These are phyloP conservation scores for Linanthus parryae DNA, from an alignment of 148 eudicot genomes.

Conservation along the genomic window DNA sequence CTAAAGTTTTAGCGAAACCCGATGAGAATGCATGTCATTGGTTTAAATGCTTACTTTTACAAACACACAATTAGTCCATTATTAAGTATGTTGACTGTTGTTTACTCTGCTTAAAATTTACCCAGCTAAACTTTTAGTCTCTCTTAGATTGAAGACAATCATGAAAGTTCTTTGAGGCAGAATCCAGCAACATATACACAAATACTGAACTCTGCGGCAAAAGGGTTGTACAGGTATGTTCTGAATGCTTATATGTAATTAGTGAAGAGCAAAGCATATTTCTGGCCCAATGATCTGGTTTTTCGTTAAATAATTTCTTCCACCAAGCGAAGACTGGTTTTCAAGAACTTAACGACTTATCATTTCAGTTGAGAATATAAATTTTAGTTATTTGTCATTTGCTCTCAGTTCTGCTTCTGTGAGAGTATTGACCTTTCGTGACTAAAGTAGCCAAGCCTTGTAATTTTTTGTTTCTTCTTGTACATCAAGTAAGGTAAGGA, in stretches of 20 bases:
- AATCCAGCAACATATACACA: constrained; percentile 57
- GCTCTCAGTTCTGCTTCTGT: constrained; percentile 1
- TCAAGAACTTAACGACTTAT: neutral
- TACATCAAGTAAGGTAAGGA: too few relatives aligned
- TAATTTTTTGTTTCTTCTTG: neutral
- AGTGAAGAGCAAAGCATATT: neutral
- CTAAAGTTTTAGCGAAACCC: too few relatives aligned
- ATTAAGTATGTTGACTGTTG: too few relatives aligned
- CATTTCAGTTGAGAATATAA: neutral
- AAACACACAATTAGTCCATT: too few relatives aligned
- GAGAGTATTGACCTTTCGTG: constrained; percentile 1
- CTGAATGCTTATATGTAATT: constrained; percentile 4
- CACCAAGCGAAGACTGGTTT: neutral
- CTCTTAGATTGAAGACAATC: constrained; percentile 57
- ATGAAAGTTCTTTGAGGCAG: constrained; percentile 50
- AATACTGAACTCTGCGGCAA: constrained; percentile 48
- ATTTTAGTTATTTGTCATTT: constrained; percentile 1
- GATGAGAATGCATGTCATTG: too few relatives aligned
- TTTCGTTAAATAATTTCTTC: neutral
- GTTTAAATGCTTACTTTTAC: too few relatives aligned
- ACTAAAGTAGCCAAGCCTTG: neutral
- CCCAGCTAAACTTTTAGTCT: constrained; percentile 4
- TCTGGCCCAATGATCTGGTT: neutral
- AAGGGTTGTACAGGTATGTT: constrained; percentile 79
- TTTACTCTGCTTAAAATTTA: too few relatives aligned